Base-by-base conservation (phyloP, 2,329 filamentous ascomycete genomes). In the Exophiala xenobiotica region DNA sequence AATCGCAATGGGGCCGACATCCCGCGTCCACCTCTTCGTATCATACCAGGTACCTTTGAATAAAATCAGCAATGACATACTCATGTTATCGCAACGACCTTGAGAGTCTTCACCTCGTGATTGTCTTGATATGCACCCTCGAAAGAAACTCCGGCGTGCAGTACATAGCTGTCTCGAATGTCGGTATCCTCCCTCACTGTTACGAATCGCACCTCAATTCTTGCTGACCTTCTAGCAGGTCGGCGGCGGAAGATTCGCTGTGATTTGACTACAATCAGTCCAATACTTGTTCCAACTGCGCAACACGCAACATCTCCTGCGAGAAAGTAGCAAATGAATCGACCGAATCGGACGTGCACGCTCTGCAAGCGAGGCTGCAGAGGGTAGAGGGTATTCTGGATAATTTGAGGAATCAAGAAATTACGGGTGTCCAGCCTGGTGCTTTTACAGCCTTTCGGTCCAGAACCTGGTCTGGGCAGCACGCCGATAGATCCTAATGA, bases 171-270 rank as follows among this genome's bases (percentile, higher is more conserved):
- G 45, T 40, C 16, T 38, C 14, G 45, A 47, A 12, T 47, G 45
- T 47, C 23, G 27, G 45, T 40, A 20, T 11, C 14, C 4, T 44
- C 7, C 4, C 7, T 16, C 29, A 11, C 16, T 4, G 9, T 12
- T 33, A n/a, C n/a, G n/a, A n/a, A n/a, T n/a, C n/a, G 29, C 29
- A 4, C 29, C 29, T 33, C 16, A 4, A 4, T 16, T 19, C 45
- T 39, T 11, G 38, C 35, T 26, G 12, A 38, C 23, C 6, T 23
- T 38, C n/a, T n/a, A n/a, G n/a, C n/a, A n/a, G 23, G 79, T 69
- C 78, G 78, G 63, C 71, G 75, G 44, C 73, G 78, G 20, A 82
- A 82, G 65, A 70, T 76, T 5, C 68, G 71, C 1, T 82, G 79
- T 59, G 72, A 69, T n/a, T 75, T 77, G 50, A 63, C 65, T 11